Percentiles rank a stretch among this genome's conserved stretches.
Conservation (phyloP, 1,139 yeast genomes). For the Hansenula sp. region DNA sequence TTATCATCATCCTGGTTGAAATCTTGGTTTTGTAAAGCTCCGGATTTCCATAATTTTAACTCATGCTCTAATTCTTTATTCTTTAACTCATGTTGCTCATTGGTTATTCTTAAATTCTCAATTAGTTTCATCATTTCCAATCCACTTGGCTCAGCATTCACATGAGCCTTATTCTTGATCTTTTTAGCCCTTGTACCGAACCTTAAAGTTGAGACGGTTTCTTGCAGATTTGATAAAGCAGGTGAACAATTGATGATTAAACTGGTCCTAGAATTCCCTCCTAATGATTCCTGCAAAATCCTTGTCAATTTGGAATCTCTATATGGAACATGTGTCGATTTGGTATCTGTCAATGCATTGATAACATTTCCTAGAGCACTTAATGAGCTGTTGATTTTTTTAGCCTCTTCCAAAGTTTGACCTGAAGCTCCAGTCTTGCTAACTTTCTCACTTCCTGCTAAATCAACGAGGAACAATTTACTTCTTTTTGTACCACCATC, state of each 20-base stretch:
- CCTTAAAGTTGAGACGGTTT: conserved; percentile 73
- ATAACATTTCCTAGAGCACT: conserved; percentile 81
- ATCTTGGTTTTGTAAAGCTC: conserved; percentile 21
- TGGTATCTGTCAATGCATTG: conserved; percentile 70
- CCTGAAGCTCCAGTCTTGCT: conserved; percentile 79
- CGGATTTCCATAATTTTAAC: conserved; percentile 43
- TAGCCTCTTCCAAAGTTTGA: conserved; percentile 76
- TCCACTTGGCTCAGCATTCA: conserved; percentile 66
- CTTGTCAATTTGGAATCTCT: conserved; percentile 83
- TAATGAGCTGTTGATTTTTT: conserved; percentile 75
- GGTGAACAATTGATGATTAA: conserved; percentile 80
- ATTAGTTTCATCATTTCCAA: conserved; percentile 49
- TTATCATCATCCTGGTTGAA: background rate
- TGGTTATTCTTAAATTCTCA: conserved; percentile 43
- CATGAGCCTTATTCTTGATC: conserved; percentile 64
- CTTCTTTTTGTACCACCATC: conserved; percentile 54
- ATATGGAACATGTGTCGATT: conserved; percentile 67
- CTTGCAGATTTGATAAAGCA: conserved; percentile 53
- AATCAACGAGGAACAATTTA: conserved; percentile 67
- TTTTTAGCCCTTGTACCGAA: conserved; percentile 79
- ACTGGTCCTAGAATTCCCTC: conserved; percentile 84
- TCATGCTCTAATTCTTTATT: conserved; percentile 51
- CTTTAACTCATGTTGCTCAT: conserved; percentile 40
- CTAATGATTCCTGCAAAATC: conserved; percentile 78
- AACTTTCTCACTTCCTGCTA: conserved; percentile 90